Evolutionary conservation across 805 yeast genomes (phyloP).

Genomic region (Grigorovia humatica): DNA sequence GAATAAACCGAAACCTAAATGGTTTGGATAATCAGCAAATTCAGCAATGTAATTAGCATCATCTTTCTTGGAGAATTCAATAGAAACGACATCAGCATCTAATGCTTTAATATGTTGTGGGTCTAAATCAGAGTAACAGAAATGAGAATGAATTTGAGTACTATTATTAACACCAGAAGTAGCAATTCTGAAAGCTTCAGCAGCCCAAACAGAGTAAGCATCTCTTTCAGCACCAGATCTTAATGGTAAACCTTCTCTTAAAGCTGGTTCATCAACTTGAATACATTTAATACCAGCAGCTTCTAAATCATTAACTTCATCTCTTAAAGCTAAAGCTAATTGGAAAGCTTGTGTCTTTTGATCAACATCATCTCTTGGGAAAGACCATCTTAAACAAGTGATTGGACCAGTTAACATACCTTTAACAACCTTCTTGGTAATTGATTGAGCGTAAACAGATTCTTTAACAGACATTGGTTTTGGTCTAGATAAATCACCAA

Average conservation of each 20-base stretch:
- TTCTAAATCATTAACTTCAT: constrained; percentile 96
- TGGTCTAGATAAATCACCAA: constrained; percentile 99
- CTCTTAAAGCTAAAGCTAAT: constrained; percentile 95
- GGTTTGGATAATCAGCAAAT: constrained; percentile 98
- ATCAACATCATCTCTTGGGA: constrained; percentile 98
- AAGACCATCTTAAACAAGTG: constrained; percentile 99
- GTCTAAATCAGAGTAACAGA: constrained; percentile 99
- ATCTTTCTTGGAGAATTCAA: constrained; percentile 99
- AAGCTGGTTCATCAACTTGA: constrained; percentile 99
- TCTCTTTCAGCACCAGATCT: constrained; percentile 96
- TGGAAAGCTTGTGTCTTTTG: constrained; percentile 92
- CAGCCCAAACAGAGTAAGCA: constrained; percentile 97
- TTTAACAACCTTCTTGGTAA: constrained; percentile 93
- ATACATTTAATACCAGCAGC: constrained; percentile 96
- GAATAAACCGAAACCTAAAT: constrained; percentile 97
- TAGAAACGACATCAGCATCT: constrained; percentile 98
- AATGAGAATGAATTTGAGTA: constrained; percentile 98
- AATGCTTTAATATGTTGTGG: constrained; percentile 99
- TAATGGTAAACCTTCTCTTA: constrained; percentile 99
- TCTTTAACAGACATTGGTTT: constrained; percentile 97
- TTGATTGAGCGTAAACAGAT: constrained; percentile 96
- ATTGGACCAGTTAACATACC: constrained; percentile 99
- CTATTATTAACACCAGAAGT: constrained; percentile 93
- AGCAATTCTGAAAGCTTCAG: constrained; percentile 98
- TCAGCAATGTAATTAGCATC: constrained; percentile 97